Evolutionary conservation across 106 monocot genomes (phyloP).

Genomic region (Xerophyta viscosa): DNA sequence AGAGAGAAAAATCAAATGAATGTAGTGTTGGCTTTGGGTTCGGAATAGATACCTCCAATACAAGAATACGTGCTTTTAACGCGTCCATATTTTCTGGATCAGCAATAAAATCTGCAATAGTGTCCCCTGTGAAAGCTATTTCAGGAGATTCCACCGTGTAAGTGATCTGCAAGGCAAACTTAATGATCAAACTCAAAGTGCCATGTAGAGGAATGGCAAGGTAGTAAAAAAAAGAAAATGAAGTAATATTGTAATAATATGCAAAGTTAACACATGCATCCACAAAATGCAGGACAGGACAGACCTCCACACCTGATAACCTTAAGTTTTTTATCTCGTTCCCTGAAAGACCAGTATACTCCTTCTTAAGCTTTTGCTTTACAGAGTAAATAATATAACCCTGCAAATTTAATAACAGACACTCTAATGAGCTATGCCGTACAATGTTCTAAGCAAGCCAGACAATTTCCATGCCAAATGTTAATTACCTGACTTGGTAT

Average conservation of each 20-base stretch:
- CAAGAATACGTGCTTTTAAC: slow-evolving; percentile 74
- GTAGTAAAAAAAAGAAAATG: too few species aligned
- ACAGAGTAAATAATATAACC: slow-evolving; percentile 87
- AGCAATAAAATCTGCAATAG: slow-evolving; percentile 71
- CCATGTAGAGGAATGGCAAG: too few species aligned
- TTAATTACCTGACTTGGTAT: slow-evolving; percentile 80
- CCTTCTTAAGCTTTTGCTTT: slow-evolving; percentile 76
- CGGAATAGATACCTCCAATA: slow-evolving; percentile 70
- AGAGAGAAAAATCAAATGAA: neutral
- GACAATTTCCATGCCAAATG: too few species aligned
- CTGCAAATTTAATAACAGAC: slow-evolving; percentile 28
- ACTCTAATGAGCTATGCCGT: neutral
- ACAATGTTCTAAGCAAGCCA: too few species aligned
- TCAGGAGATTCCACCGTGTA: slow-evolving; percentile 64
- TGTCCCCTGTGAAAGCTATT: slow-evolving; percentile 96
- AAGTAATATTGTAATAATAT: neutral
- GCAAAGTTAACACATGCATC: neutral
- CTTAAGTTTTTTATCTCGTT: slow-evolving; percentile 67
- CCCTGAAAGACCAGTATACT: slow-evolving; percentile 52
- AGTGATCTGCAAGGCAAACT: slow-evolving; percentile 40
- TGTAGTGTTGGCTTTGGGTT: too few species aligned
- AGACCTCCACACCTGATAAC: slow-evolving; percentile 90
- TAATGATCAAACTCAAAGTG: too few species aligned
- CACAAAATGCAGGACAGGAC: slow-evolving; percentile 20
- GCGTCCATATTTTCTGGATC: slow-evolving; percentile 78